Base-by-base conservation (phyloP, 352 stramenopile species). In the Globisporangium sylvaticum region DNA sequence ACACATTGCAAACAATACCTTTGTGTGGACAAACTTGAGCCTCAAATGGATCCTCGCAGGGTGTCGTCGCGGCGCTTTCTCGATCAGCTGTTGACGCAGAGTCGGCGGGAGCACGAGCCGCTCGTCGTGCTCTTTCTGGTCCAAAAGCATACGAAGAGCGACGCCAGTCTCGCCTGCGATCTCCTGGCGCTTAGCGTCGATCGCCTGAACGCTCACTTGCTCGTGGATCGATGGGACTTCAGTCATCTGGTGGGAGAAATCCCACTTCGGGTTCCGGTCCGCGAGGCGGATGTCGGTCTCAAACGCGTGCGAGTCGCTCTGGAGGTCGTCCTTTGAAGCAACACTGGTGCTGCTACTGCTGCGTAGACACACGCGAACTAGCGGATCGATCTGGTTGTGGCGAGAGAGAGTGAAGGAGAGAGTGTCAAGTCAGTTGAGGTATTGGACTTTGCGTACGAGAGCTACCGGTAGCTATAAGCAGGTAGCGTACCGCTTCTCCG, bases 121-220 rank as follows among this genome's bases (percentile, higher is more conserved):
- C n/a, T 81, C 67, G 12, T 78, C 71, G 66, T 89, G 78, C 5
- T 84, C 65, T 50, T 84, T 85, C 62, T 92, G 84, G 53, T 90
- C 78, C 58, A 91, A 56, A 0, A 90, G 73, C 22, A 70, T 69
- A 3, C 81, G 81, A 18, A 92, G 75, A 15, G 73, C 39, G 6
- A 90, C 72, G 4, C 55, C 62, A 12, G 77, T 53, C 70, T 90
- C 82, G 12, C 84, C 82, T 20, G 76, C 79, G 22, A 88, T 22
- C 46, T 91, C 80, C 22, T 70, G 44, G 25, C 74, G 69, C 57
- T 80, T 81, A 9, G 69, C 39, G 25, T 92, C 82, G 10, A 92
- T 48, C 15, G 89, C 65, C 64, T 92, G 80, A 31, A 92, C 53
- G 39, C 67, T 22, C 2, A 91, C 22, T 12, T 88, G 79, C 27